Evolutionary conservation across 2,329 filamentous ascomycete genomes (phyloP), one percentile per base, ranked within the genome.

Genomic region (Phaeosphaeriaceae sp.): DNA sequence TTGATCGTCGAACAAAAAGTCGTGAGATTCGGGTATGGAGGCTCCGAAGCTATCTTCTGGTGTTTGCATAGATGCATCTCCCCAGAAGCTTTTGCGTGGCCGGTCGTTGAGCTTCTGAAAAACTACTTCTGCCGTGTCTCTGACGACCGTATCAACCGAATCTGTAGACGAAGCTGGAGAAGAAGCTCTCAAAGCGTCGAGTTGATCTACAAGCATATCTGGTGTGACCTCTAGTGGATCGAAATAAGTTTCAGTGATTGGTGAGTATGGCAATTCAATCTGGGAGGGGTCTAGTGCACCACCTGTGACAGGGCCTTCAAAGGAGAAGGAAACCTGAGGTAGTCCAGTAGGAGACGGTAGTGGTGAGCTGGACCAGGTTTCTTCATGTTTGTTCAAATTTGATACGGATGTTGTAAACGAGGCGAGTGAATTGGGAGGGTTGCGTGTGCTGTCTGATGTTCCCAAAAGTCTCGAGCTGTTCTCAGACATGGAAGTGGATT

Each of bases 271-370:
- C 13, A 42, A 16, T 2, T 46, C 35, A 35, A 46, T 26, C 23
- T 11, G 21, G 6, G 33, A 17, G 8, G 43, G 26, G 12, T 54
- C 39, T 21, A 38, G 42, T 20, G 55, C 50, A 16, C 50, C 58
- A 37, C 50, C 44, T 30, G 49, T 51, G 5, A 60, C 52, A 15
- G 58, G 54, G 15, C 67, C 61, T 13, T 67, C 63, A 35, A 64
- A 64, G 45, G 67, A 67, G 40, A 58, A 66, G 6, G 60, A 56
- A 13, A 59, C 64, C 13, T 70, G 63, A n/a, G 62, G 57, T 7
- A 66, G 56, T 4, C 59, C 60, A 5, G 50, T 48, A n/a, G 53
- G 55, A 6, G 66, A 67, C 15, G 62, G 58, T 3, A 63, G 61
- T 13, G 46, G 50, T 29, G 39, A 46, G 20, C 37, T 37, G 15